Evolutionary conservation across 2,329 filamentous ascomycete species (phyloP).

Genomic region (Plenodomus lindquistii): DNA sequence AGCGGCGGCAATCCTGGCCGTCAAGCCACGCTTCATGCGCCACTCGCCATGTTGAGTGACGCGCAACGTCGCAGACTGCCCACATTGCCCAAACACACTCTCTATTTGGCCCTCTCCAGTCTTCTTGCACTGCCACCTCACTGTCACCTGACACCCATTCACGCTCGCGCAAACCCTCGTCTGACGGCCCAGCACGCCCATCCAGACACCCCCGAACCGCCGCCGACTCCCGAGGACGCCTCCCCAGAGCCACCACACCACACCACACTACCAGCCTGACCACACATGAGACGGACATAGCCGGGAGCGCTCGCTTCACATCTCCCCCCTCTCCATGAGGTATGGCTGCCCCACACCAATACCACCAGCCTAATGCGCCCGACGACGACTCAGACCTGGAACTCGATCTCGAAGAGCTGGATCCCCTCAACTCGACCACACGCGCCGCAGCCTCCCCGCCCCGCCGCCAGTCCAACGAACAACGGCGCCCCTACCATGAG

Average conservation of each 20-base stretch:
- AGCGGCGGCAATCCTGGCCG: slow-evolving; percentile 11
- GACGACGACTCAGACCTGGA: slow-evolving; percentile 75
- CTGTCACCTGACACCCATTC: too few species aligned
- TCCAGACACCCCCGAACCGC: slow-evolving; percentile 16
- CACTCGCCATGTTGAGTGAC: not conserved
- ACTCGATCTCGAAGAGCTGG: slow-evolving; percentile 78
- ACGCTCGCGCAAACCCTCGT: not conserved
- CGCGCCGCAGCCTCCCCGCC: slow-evolving; percentile 28
- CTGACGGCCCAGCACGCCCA: slow-evolving; percentile 17
- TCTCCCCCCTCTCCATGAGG: slow-evolving; percentile 32
- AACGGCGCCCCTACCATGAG: slow-evolving; percentile 42
- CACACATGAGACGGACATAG: slow-evolving; percentile 18
- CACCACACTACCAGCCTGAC: not conserved
- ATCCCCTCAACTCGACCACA: slow-evolving; percentile 56
- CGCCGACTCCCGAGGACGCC: slow-evolving; percentile 31
- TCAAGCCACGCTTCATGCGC: slow-evolving; percentile 13
- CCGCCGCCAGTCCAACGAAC: slow-evolving; percentile 34
- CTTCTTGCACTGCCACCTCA: too few species aligned
- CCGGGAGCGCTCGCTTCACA: slow-evolving; percentile 1
- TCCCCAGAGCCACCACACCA: slow-evolving; percentile 3
- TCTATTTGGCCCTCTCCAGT: too few species aligned
- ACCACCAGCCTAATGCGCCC: slow-evolving; percentile 62
- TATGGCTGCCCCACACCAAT: slow-evolving; percentile 53
- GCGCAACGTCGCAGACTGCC: slow-evolving; percentile 3
- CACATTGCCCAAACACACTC: too few species aligned